phyloP scores from a whole-genome alignment of 2,329 filamentous ascomycete species.

The Paramyrothecium roridum region DNA sequence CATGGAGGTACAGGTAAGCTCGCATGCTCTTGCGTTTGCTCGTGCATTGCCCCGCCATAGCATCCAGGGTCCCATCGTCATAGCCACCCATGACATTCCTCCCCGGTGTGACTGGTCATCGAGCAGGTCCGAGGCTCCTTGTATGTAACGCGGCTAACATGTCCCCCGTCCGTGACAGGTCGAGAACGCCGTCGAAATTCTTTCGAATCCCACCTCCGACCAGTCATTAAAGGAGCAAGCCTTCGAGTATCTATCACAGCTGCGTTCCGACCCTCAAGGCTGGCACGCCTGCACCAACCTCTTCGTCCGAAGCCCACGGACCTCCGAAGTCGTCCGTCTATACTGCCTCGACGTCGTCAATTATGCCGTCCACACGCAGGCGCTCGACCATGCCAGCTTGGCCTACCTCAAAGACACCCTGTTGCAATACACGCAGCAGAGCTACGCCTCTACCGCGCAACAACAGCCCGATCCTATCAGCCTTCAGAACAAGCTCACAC shows the following conservation, averaged over 20 bases:
- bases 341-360: constrained; percentile 92
- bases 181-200: constrained; percentile 93
- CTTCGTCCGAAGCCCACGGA: constrained; percentile 74
- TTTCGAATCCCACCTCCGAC: constrained; percentile 77
- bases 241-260: constrained; percentile 73
- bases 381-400: constrained; percentile 70
- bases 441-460: constrained; percentile 61
- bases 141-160: constrained; percentile 9
- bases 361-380: constrained; percentile 78
- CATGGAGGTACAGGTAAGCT: constrained; percentile 47
- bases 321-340: constrained; percentile 81
- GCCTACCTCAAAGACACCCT: constrained; percentile 76
- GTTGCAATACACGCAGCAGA: constrained; percentile 74
- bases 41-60: constrained; percentile 21
- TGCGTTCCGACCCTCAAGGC: constrained; percentile 77
- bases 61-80: constrained; percentile 4
- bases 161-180: constrained; percentile 53
- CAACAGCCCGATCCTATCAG: constrained; percentile 66
- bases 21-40: constrained; percentile 10
- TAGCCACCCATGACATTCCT: not conserved
- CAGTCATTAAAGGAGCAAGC: constrained; percentile 76
- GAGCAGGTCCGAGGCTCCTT: no score
- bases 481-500: constrained; percentile 95
- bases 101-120: not conserved
- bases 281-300: constrained; percentile 88